phyloP scores from a whole-genome alignment of 2,329 filamentous ascomycete genomes.

The Talaromyces verruculosus region DNA sequence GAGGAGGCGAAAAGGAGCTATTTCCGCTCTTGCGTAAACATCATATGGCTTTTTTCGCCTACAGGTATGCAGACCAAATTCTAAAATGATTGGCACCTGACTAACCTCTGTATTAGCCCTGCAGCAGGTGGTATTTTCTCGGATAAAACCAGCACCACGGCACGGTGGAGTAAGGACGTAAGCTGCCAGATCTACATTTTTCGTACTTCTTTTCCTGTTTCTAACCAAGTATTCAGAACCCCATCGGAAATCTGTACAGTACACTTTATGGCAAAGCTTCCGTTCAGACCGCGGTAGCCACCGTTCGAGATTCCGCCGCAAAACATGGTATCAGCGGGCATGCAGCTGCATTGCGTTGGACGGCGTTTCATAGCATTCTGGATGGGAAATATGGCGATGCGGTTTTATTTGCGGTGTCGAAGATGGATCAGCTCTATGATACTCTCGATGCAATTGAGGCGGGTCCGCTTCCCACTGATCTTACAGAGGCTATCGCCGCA shows the following conservation, averaged over 20 bases:
- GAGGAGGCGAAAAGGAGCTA: background rate
- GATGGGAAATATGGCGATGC: constrained; percentile 12
- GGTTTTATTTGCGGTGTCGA: background rate
- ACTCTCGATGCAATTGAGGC: constrained; percentile 5
- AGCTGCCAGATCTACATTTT: background rate
- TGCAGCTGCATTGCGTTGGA: constrained; percentile 14
- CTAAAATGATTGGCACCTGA: background rate
- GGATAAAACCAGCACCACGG: background rate
- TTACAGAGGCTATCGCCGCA: constrained; percentile 1
- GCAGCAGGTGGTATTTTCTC: constrained; percentile 13
- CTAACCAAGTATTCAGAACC: background rate
- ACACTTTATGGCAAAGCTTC: background rate
- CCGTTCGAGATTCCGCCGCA: background rate
- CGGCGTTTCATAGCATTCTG: background rate
- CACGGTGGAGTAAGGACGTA: constrained; percentile 10
- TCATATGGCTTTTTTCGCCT: constrained; percentile 11
- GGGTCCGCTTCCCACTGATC: constrained; percentile 3
- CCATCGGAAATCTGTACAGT: background rate
- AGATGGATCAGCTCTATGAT: background rate
- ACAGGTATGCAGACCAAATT: background rate
- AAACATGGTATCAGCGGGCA: constrained; percentile 8
- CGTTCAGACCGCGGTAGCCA: background rate
- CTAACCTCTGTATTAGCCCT: background rate
- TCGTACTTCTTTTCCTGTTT: background rate
- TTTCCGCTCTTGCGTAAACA: constrained; percentile 5